Evolutionary conservation across 805 yeast genomes (phyloP), one percentile per base, ranked within the genome.

Genomic region (Yarrowia hollandica): DNA sequence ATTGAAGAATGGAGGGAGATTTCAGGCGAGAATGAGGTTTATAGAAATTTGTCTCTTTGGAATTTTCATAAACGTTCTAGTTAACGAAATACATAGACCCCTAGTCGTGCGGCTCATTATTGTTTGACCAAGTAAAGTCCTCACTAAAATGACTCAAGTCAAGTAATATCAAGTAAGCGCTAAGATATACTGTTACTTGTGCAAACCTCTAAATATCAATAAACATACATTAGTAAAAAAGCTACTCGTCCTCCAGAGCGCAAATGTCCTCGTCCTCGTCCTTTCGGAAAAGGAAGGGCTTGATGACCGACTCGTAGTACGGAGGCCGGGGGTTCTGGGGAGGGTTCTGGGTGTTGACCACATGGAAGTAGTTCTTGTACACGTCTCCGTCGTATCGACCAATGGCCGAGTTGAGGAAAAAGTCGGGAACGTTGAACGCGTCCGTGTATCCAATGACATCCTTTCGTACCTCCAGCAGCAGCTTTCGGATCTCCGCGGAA

Each of bases 301-400:
- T 63, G 60, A 72, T 66, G 15, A 63, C 62, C 4, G 61, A 64
- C 25, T 69, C 75, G 25, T 80, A 74, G 69, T 85, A 84, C 12
- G 83, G 81, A 12, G 92, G 86, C 66, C 84, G 82, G 62, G 81
- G 75, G 10, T 71, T 69, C 33, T 64, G 56, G 19, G 67, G 64
- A 9, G 72, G 68, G 48, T 74, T 68, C 15, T 84, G 82, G 59
- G 82, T 82, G 67, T 81, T 82, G 60, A 85, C 85, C 58, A 75
- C 74, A 18, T 68, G 72, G 69, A 85, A 85, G 74, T 90, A 89
- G 71, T 87, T 83, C 68, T 84, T 83, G 74, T 90, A 90, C 60
- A 89, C 83, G 70, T 90, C 85, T 61, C 97, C 97, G 65, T 87
- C 83, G 72, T 79, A 85, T 60, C 77, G 79, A 41, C 97, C 97